Base-by-base conservation (phyloP, 805 yeast genomes). In the Metschnikowia hibisci region DNA sequence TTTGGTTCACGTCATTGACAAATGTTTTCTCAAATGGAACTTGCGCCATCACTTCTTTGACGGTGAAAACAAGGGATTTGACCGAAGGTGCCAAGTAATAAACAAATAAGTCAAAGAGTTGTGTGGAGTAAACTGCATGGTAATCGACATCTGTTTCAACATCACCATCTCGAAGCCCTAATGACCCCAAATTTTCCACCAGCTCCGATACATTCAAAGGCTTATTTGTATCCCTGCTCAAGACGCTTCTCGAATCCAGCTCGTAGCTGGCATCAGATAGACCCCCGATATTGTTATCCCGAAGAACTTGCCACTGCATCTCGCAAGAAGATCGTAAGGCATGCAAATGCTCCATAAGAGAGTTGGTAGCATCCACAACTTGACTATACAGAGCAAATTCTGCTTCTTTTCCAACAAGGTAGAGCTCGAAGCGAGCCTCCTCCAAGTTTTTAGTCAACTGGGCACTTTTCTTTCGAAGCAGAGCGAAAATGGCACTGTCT, bases 71-170 rank as follows among this genome's bases (percentile, higher is more conserved):
- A 51, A 81, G 80, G 1, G 87, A 79, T 55, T 78, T 78, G 58
- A 83, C 71, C 0, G 90, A 81, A 0, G 95, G 93, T 0, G 89
- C 87, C 34, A 86, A 64, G 52, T 83, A 73, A 48, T 74, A 75
- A 1, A 82, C 81, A 57, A 86, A 86, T 28, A 82, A 55, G 43
- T 81, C 81, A 57, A 84, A 84, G 14, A 85, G 64, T 54, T 81
- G 79, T 13, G 57, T 56, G 1, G 71, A 53, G 43, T 58, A 60
- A 2, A 56, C 56, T 10, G 64, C 63, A 15, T 53, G 51, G 35
- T 55, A 57, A 14, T 47, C 56, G 15, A 44, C 46, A 31, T 52
- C 39, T 4, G 40, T 14, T 12, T 20, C 40, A 18, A 16, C 33
- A 6, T 33, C 56, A 31, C 56, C 45, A n/a, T 39, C 39, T 10